A percentile compares a stretch with the other conserved stretches of the same genome.
phyloP scores from a whole-genome alignment of 2,329 filamentous ascomycete genomes.

The Pyricularia grisea region DNA sequence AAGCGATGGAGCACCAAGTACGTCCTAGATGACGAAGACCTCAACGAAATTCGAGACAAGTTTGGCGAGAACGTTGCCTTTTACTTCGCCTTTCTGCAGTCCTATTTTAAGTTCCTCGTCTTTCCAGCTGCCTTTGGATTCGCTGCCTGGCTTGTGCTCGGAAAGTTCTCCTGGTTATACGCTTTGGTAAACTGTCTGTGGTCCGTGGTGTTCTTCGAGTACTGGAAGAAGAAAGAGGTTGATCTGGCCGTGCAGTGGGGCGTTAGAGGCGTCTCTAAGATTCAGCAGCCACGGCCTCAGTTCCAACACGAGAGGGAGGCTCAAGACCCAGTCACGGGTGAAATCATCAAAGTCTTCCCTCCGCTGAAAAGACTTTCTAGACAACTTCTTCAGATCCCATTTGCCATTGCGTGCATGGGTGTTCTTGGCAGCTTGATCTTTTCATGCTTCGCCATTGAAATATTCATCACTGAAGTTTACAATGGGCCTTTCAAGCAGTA shows the following conservation, averaged over 20 bases:
- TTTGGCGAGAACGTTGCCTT: conserved; percentile 64
- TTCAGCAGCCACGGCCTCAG: conserved; percentile 58
- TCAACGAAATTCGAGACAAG: conserved; percentile 61
- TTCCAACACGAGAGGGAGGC: conserved; percentile 72
- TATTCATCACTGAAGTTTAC: conserved; percentile 94
- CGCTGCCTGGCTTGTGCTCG: conserved; percentile 58
- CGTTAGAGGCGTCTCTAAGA: conserved; percentile 56
- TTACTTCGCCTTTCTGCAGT: conserved; percentile 77
- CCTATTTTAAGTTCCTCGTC: conserved; percentile 61
- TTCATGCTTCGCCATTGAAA: conserved; percentile 82
- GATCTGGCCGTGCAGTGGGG: conserved; percentile 67
- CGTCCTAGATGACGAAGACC: conserved; percentile 52
- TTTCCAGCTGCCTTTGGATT: conserved; percentile 62
- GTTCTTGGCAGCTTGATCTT: conserved; percentile 76
- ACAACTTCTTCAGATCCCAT: conserved; percentile 76
- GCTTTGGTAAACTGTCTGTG: conserved; percentile 58
- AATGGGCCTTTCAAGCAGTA: conserved; percentile 78
- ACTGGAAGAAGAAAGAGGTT: conserved; percentile 67
- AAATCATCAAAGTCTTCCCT: conserved; percentile 67
- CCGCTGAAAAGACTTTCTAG: conserved; percentile 64
- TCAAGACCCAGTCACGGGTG: conserved; percentile 73
- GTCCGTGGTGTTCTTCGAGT: conserved; percentile 68
- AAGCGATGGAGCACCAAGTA: conserved; percentile 66
- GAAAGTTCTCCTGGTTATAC: conserved; percentile 62
- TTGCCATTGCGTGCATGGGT: conserved; percentile 63